Evolutionary conservation across 257 asterid species (phyloP), one percentile per base, ranked within the genome.

Genomic region (Echium plantagineum): DNA sequence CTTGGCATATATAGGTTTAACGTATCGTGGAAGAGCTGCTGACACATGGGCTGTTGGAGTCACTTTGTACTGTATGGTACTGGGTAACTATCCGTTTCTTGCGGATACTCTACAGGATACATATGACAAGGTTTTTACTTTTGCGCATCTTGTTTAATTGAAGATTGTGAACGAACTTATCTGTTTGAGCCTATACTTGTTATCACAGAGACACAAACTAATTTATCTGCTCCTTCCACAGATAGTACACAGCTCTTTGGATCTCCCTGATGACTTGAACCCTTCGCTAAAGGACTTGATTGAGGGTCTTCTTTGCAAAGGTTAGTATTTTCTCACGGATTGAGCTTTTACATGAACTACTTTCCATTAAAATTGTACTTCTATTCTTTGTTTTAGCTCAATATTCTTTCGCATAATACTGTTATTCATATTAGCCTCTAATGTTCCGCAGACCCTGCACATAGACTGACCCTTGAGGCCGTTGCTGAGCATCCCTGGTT

Each of bases 1-100:
- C 19, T 61, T 24, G 56, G n/a, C 15, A 24, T 24, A 24, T 24
- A 24, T 65, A 86, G 95, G 96, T 69, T 63, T 76, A 70, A 85
- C 94, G 38, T 75, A 78, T 63, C 84, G 63, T 61, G 88, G 90
- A 35, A 83, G 76, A 79, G 72, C 82, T 62, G 89, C 94, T 18
- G 96, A 87, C 77, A 90, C 89, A 17, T 90, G 98, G 98, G 98
- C 98, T 1, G 86, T 87, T 65, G 98, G 98, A 62, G 95, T 87
- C 64, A 83, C 98, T 10, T 68, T 90, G 59, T 87, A 83, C 70
- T 87, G 94, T 63, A 69, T 85, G 70, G 71, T 85, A 55, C 52
- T 83, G 12, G 96, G 96, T 51, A 80, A 74, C 42, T 90, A 83
- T 72, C 98, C 99, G 0, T 93, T 93, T 69, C 81, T 93, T 13